A percentile compares a stretch with the other conserved stretches of the same genome.
Evolutionary conservation across 2,329 filamentous ascomycete genomes (phyloP).

Genomic region (Fusarium sp.): DNA sequence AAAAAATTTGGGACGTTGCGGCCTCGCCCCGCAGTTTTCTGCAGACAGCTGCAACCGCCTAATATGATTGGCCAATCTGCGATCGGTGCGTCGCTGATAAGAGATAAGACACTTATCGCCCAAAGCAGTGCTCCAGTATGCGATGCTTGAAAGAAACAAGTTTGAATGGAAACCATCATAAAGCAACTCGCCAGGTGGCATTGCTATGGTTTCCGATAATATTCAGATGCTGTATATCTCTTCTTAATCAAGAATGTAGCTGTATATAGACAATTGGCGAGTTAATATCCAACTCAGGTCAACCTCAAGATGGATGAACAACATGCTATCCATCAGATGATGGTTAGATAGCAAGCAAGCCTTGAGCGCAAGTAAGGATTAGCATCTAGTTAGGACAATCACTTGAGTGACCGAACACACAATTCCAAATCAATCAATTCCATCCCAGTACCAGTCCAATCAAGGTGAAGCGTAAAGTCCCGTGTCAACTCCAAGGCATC

Average conservation of each 20-base stretch:
- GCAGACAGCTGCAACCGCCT: not conserved
- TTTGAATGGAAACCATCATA: not conserved
- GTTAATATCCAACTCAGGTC: not conserved
- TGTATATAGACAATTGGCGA: not conserved
- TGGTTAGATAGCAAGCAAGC: not conserved
- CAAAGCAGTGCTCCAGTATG: not conserved
- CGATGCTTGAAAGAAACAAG: not conserved
- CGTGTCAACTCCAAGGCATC: slow-evolving; percentile 5
- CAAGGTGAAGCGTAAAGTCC: not conserved
- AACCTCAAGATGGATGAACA: not conserved
- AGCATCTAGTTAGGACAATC: slow-evolving; percentile 8
- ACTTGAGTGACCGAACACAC: slow-evolving; percentile 1
- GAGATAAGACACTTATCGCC: slow-evolving; percentile 22
- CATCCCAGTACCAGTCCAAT: not conserved
- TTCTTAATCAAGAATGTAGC: not conserved
- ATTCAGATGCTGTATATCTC: not conserved
- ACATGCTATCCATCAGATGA: not conserved
- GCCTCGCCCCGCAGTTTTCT: slow-evolving; percentile 36
- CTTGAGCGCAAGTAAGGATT: slow-evolving; percentile 3
- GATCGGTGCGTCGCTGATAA: slow-evolving; percentile 17
- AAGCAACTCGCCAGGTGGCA: not conserved
- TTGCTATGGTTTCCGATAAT: not conserved
- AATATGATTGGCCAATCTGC: slow-evolving; percentile 38
- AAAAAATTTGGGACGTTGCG: slow-evolving; percentile 42
- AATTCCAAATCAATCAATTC: not conserved